Evolutionary conservation across 2,329 filamentous ascomycete species (phyloP).

Genomic region (Penicillium digitatum): DNA sequence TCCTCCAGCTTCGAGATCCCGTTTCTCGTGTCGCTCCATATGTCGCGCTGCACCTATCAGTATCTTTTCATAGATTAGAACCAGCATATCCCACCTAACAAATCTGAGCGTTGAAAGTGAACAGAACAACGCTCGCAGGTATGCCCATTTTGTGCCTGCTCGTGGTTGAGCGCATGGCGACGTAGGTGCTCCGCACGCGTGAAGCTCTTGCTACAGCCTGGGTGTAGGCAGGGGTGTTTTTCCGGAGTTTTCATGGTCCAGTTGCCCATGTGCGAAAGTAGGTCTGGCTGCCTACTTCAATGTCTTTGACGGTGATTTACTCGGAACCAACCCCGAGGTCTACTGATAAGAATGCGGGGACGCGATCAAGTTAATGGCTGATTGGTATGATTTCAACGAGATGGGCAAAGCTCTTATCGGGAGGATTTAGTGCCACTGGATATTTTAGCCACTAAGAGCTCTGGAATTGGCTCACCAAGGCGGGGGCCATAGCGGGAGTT

Average conservation of each 20-base stretch:
- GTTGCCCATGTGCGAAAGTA: background rate
- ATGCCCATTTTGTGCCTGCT: constrained; percentile 45
- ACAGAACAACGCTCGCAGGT: constrained; percentile 58
- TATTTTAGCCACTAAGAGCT: background rate
- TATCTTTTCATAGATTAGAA: background rate
- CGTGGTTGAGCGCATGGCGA: constrained; percentile 56
- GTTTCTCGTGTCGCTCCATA: constrained; percentile 51
- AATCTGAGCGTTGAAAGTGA: constrained; percentile 59
- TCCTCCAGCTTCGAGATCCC: constrained; percentile 50
- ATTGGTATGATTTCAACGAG: constrained; percentile 5
- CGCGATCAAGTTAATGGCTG: background rate
- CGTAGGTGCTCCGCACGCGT: constrained; percentile 57
- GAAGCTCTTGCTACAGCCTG: constrained; percentile 40
- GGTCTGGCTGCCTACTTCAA: background rate
- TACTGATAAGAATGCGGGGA: constrained; percentile 21
- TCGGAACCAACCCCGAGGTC: constrained; percentile 9
- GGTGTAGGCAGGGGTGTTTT: constrained; percentile 14
- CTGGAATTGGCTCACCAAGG: background rate
- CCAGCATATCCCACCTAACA: constrained; percentile 47
- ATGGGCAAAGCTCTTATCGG: background rate
- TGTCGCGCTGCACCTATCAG: constrained; percentile 51
- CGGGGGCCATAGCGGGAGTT: background rate
- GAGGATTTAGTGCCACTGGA: no score
- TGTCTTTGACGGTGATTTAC: background rate
- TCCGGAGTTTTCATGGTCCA: constrained; percentile 5